These are phyloP conservation scores for Incumbomyces lentus DNA, from an alignment of 2,329 filamentous ascomycete genomes.

Conservation along the genomic window DNA sequence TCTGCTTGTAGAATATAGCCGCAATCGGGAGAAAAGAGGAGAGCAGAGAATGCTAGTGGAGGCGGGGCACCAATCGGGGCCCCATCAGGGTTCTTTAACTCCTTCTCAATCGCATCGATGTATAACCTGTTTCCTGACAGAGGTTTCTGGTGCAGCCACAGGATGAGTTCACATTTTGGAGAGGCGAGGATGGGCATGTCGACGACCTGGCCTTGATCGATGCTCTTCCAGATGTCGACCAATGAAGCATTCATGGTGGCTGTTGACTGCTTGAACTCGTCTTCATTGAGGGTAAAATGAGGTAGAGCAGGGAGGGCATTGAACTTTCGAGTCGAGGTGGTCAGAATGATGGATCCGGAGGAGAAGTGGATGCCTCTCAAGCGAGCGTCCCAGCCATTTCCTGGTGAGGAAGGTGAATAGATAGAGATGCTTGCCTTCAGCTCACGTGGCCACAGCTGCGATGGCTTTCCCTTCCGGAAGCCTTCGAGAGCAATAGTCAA, in stretches of 20 bases:
- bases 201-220: conserved; percentile 45
- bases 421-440: conserved; percentile 61
- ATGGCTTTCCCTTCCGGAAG: conserved; percentile 8
- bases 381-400: conserved; percentile 67
- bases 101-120: conserved; percentile 43
- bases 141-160: conserved; percentile 62
- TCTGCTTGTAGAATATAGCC: conserved; percentile 55
- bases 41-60: conserved; percentile 47
- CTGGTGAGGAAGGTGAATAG: conserved; percentile 58
- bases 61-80: conserved; percentile 43
- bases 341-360: conserved; percentile 67
- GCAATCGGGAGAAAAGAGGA: conserved; percentile 56
- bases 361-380: conserved; percentile 81
- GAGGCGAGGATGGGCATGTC: conserved; percentile 38
- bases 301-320: conserved; percentile 83
- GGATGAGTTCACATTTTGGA: conserved; percentile 79
- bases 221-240: conserved; percentile 40
- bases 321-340: conserved; percentile 88
- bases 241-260: conserved; percentile 64
- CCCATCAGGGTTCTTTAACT: conserved; percentile 50
- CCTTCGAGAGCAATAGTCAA: conserved; percentile 49
- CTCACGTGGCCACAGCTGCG: conserved; percentile 22
- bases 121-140: conserved; percentile 23
- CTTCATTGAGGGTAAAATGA: conserved; percentile 58
- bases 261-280: conserved; percentile 47